These are phyloP conservation scores for Clarireedia homoeocarpa DNA, from an alignment of 2,329 filamentous ascomycete genomes.

Conservation along the genomic window DNA sequence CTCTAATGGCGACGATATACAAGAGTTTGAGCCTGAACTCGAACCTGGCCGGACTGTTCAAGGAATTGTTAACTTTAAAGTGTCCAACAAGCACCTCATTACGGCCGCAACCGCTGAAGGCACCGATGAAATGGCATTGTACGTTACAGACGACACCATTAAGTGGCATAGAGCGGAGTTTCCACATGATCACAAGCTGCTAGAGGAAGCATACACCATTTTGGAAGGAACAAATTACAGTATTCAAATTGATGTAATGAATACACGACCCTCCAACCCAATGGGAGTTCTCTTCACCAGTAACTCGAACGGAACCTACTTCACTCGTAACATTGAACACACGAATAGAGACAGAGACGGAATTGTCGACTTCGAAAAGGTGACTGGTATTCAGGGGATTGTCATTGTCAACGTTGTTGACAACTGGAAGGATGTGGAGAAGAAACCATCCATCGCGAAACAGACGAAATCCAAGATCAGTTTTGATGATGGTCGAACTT, in stretches of 20 bases:
- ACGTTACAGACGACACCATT: constrained; percentile 74
- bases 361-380: constrained; percentile 90
- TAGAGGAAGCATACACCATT: constrained; percentile 85
- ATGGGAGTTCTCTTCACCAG: constrained; percentile 92
- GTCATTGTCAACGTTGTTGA: constrained; percentile 84
- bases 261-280: constrained; percentile 51
- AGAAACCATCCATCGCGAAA: constrained; percentile 44
- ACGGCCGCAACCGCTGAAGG: constrained; percentile 71
- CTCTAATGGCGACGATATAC: constrained; percentile 39
- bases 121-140: constrained; percentile 87
- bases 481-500: constrained; percentile 90
- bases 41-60: constrained; percentile 65
- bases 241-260: constrained; percentile 92
- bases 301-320: constrained; percentile 96
- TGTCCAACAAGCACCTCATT: constrained; percentile 80
- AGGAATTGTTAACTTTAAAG: constrained; percentile 73
- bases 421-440: constrained; percentile 71
- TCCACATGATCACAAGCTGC: constrained; percentile 66
- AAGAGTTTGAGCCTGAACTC: constrained; percentile 69
- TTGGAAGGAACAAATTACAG: constrained; percentile 97
- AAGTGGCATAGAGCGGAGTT: constrained; percentile 92
- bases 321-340: constrained; percentile 83
- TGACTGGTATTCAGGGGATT: constrained; percentile 84
- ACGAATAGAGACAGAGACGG: constrained; percentile 75
- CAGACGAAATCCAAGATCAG: constrained; percentile 76